Evolutionary conservation across 768 basidiomycete genomes (phyloP), one percentile per base, ranked within the genome.

Genomic region (Filobasidium wieringae): DNA sequence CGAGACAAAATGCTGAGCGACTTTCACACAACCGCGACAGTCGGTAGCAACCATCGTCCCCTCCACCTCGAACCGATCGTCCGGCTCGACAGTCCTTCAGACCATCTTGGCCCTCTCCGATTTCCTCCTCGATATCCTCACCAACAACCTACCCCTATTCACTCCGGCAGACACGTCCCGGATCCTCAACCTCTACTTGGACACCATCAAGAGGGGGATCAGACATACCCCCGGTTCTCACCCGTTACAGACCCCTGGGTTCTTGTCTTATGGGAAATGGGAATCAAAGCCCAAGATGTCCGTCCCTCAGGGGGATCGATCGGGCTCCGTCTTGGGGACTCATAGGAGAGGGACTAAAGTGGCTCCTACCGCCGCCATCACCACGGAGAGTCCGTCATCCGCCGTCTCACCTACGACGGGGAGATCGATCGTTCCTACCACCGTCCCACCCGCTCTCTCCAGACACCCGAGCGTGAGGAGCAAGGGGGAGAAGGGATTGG

Each of bases 91-190:
- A 11, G 22, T 24, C 43, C 43, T 47, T 27, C 22, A 47, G 43
- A 47, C 61, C 3, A 49, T 63, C 14, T 27, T 61, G 0, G 41
- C 64, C 12, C 63, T 72, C 40, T 59, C 70, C 33, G 64, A 67
- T 14, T 65, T 71, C 36, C 53, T 72, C 15, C 29, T 58, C 1
- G 39, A 60, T 12, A 66, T 74, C 51, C 32, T 72, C 17, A 39
- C 61, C 12, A 50, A 64, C 34, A 65, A 67, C 39, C 43, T 65
- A 15, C 51, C 64, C 29, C 61, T 73, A 17, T 71, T 73, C 60
- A 60, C 68, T 19, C n/a, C 63, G 0, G 40, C 47, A n/a, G 70
- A 72, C 39, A 37, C 69, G 19, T 31, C 61, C 1, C 51, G 64
- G 4, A 64, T 73, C 45, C 37, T 68, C 40, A 33, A 57, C 14